Conservation (phyloP, 2,329 filamentous ascomycete genomes). For the Macrophomina tecta region DNA sequence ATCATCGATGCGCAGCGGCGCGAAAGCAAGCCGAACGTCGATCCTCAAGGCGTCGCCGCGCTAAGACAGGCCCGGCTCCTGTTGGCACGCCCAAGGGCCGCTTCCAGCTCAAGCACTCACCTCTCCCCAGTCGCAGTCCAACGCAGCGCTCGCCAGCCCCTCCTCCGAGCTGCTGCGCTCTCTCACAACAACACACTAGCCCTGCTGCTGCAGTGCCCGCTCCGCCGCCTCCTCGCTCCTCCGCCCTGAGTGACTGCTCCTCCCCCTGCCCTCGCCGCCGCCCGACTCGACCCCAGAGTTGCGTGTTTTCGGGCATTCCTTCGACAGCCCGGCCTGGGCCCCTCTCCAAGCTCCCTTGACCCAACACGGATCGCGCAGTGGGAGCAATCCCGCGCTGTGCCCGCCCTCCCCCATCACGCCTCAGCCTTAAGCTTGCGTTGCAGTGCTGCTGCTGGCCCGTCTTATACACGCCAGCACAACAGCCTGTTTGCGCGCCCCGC, state of each 20-base stretch:
- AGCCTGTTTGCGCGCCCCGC: slow-evolving; percentile 22
- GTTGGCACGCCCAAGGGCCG: slow-evolving; percentile 4
- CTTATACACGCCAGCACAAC: slow-evolving; percentile 19
- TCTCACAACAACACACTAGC: not conserved
- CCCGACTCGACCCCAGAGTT: slow-evolving; percentile 2
- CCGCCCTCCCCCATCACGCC: slow-evolving; percentile 4
- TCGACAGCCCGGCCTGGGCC: slow-evolving; percentile 19
- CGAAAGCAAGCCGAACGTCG: slow-evolving; percentile 10
- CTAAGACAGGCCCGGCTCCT: not conserved
- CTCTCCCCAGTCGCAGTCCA: not conserved
- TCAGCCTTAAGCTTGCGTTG: slow-evolving; percentile 15
- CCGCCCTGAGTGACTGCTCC: slow-evolving; percentile 16
- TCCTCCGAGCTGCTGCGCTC: slow-evolving; percentile 4
- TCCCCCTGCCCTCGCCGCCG: slow-evolving; percentile 14
- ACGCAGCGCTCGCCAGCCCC: slow-evolving; percentile 12
- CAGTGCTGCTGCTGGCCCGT: slow-evolving; percentile 11
- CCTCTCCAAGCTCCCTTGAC: slow-evolving; percentile 17
- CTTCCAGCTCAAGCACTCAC: slow-evolving; percentile 14
- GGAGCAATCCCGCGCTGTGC: slow-evolving; percentile 7
- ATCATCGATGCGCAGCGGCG: slow-evolving; percentile 14
- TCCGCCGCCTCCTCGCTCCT: not conserved
- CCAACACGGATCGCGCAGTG: slow-evolving; percentile 16
- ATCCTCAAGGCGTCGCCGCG: slow-evolving; percentile 12
- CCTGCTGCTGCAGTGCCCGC: not conserved
- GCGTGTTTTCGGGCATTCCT: slow-evolving; percentile 21